Conservation (phyloP, 2,329 filamentous ascomycete species). For the Arachnopeziza araneosa region DNA sequence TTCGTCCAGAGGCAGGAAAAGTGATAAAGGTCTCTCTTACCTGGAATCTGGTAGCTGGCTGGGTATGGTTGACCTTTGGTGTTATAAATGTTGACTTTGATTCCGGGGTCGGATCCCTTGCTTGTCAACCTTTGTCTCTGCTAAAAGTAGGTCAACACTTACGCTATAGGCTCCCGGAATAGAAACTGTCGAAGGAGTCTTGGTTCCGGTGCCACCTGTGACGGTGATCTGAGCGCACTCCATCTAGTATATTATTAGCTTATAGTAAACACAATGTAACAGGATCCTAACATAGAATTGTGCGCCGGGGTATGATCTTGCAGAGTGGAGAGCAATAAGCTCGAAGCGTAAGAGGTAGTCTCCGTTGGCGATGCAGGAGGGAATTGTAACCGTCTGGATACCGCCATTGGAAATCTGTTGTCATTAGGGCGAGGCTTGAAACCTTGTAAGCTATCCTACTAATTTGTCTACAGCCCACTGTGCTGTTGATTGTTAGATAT, state of each 20-base stretch:
- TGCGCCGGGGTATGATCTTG: conserved; percentile 32
- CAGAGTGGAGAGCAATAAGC: conserved; percentile 52
- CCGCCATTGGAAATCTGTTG: conserved; percentile 37
- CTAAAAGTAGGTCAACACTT: conserved; percentile 3
- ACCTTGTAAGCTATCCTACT: not conserved
- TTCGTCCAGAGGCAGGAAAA: too few species aligned
- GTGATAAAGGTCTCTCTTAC: not conserved
- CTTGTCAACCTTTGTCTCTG: not conserved
- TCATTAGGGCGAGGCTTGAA: not conserved
- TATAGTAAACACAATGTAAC: too few species aligned
- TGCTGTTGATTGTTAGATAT: not conserved
- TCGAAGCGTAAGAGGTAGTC: conserved; percentile 55
- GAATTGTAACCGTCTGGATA: conserved; percentile 46
- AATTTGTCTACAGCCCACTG: not conserved
- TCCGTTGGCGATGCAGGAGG: conserved; percentile 44
- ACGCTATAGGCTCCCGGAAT: conserved; percentile 26
- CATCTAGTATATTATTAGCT: not conserved
- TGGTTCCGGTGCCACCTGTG: conserved; percentile 30
- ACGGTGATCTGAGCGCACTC: conserved; percentile 37
- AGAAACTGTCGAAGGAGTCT: conserved; percentile 6
- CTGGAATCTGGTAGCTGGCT: not conserved
- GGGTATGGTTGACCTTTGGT: not conserved
- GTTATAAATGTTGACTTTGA: conserved; percentile 39
- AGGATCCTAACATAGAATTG: conserved; percentile 48
- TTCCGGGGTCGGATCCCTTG: conserved; percentile 35